Conservation (phyloP, 148 eudicot species). For the Suaeda aralocaspica region DNA sequence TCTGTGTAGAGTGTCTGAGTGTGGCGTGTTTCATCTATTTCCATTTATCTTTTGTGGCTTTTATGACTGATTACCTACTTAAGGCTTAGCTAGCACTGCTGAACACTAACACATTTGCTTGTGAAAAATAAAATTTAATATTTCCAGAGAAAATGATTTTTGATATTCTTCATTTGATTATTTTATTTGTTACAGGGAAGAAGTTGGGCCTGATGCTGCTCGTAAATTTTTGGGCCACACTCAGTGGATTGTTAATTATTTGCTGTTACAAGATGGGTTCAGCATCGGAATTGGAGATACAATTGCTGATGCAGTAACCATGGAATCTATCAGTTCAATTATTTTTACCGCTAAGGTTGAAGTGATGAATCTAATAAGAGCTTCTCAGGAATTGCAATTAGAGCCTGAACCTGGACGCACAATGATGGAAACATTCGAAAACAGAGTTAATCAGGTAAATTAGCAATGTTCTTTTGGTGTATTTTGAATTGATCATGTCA, state of each 20-base stretch:
- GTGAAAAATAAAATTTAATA: too few species aligned
- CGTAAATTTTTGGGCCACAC: conserved; percentile 98
- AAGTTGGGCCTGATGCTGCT: conserved; percentile 99
- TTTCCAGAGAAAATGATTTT: too few species aligned
- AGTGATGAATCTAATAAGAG: conserved; percentile 79
- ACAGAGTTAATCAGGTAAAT: conserved; percentile 94
- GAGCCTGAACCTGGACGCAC: conserved; percentile 99
- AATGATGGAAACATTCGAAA: conserved; percentile 98
- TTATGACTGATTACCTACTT: too few species aligned
- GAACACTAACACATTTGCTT: too few species aligned
- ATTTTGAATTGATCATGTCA: not conserved
- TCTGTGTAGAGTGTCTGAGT: too few species aligned
- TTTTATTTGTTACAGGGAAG: conserved; percentile 56
- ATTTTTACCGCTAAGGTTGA: conserved; percentile 87
- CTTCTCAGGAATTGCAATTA: conserved; percentile 68
- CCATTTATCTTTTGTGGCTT: not conserved
- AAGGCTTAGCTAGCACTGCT: not conserved
- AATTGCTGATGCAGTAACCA: conserved; percentile 94
- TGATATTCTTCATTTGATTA: too few species aligned
- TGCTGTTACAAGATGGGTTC: conserved; percentile 89
- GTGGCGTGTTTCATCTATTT: not conserved
- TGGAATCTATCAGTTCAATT: conserved; percentile 85
- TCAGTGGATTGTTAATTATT: conserved; percentile 99
- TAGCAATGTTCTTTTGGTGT: not conserved
- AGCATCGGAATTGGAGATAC: conserved; percentile 99